Percentiles rank a stretch among this genome's conserved stretches.
These are phyloP conservation scores for Athelia psychrophila DNA, from an alignment of 1,284 basidiomycete species.

Conservation along the genomic window DNA sequence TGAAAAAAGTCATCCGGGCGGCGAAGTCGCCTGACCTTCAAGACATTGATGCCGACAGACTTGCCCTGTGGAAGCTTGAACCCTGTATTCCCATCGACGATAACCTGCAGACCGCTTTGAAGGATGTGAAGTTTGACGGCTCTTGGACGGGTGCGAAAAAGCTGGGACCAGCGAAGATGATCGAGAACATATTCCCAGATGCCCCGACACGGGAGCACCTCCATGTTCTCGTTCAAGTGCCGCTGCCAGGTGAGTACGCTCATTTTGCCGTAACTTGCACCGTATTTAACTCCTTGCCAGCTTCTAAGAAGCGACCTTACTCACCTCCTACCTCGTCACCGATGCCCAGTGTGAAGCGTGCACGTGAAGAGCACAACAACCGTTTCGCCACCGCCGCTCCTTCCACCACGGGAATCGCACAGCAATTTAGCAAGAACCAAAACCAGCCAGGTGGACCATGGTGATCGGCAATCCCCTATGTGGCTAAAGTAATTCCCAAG, in stretches of 20 bases:
- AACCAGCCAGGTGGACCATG: background rate
- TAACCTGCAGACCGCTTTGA: background rate
- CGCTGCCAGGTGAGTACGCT: background rate
- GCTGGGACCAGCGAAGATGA: background rate
- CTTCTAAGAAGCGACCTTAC: background rate
- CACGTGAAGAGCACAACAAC: background rate
- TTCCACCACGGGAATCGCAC: background rate
- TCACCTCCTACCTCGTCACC: background rate
- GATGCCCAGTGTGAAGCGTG: background rate
- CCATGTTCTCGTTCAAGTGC: background rate
- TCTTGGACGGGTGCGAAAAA: background rate
- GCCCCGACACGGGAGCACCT: background rate
- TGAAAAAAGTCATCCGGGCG: background rate
- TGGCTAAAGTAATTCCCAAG: no score
- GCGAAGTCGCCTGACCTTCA: background rate
- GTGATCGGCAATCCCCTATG: no score
- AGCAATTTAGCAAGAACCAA: background rate
- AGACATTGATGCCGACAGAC: background rate
- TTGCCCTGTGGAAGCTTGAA: background rate
- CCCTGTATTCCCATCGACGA: background rate
- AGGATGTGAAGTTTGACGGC: background rate
- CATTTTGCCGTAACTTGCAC: background rate
- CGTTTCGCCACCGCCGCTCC: background rate
- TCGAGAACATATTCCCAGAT: background rate
- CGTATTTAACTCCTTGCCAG: background rate